Conservation (phyloP, 768 basidiomycete genomes). For the Mycena galopus region DNA sequence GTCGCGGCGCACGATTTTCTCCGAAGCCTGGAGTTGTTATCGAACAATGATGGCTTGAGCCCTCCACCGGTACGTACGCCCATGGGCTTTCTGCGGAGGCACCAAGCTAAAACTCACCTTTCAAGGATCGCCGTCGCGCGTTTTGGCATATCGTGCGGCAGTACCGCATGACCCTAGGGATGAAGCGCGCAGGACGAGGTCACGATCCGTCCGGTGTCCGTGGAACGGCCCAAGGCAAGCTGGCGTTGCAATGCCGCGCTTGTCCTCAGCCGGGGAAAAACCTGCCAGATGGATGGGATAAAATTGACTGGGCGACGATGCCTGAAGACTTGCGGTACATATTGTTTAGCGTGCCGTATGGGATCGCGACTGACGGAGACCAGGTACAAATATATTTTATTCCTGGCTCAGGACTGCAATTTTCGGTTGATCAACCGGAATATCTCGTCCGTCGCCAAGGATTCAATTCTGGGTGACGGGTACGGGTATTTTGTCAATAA, state of each 20-base stretch:
- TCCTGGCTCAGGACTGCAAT: too few species aligned
- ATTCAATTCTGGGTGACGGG: background rate
- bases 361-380: too few species aligned
- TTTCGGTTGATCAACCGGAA: background rate
- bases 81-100: background rate
- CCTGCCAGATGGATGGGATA: constrained; percentile 10
- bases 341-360: too few species aligned
- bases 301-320: background rate
- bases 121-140: background rate
- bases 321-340: background rate
- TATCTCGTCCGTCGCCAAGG: background rate
- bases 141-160: background rate
- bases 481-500: too few species aligned
- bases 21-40: background rate
- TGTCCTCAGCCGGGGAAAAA: constrained; percentile 20
- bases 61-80: background rate
- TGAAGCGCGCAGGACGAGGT: background rate
- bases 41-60: background rate
- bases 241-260: constrained; percentile 16
- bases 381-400: too few species aligned
- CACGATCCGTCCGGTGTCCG: background rate
- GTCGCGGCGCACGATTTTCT: constrained; percentile 6
- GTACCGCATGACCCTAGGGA: background rate
- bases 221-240: background rate
- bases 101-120: background rate